Evolutionary conservation across 2,329 filamentous ascomycete genomes (phyloP).

Genomic region (Hypomyces perniciosus): DNA sequence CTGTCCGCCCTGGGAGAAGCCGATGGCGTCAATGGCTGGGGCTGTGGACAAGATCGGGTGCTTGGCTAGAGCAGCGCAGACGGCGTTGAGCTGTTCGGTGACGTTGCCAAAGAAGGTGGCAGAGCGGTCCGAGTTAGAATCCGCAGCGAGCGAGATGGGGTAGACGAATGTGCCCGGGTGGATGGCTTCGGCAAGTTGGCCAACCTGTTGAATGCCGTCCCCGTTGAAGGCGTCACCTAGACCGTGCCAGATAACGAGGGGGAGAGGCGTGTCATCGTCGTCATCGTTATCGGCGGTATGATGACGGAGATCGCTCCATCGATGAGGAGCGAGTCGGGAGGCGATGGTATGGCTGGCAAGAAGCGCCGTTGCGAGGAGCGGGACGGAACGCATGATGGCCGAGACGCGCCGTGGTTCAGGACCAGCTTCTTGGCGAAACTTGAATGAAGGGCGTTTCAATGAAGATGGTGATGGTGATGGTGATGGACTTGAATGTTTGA

Average conservation of each 20-base stretch:
- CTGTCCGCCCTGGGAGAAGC: conserved; percentile 93
- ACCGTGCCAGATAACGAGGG: conserved; percentile 91
- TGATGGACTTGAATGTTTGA: background rate
- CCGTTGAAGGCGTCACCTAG: conserved; percentile 68
- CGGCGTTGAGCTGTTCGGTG: conserved; percentile 65
- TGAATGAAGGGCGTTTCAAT: background rate
- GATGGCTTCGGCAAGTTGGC: conserved; percentile 61
- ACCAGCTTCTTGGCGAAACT: background rate
- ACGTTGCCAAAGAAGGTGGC: conserved; percentile 91
- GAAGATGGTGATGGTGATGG: too few relatives aligned
- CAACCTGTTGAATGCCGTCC: conserved; percentile 67
- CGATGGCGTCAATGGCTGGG: conserved; percentile 80
- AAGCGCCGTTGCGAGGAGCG: conserved; percentile 5
- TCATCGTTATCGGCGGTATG: conserved; percentile 29
- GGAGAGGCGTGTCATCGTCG: conserved; percentile 63
- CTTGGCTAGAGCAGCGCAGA: conserved; percentile 69
- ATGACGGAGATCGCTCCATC: conserved; percentile 15
- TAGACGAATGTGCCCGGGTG: conserved; percentile 84
- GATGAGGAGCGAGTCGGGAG: background rate
- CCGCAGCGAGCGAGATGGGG: conserved; percentile 64
- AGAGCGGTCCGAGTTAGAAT: conserved; percentile 63
- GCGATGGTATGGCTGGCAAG: conserved; percentile 3
- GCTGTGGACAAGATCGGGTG: conserved; percentile 77
- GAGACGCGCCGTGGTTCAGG: background rate
- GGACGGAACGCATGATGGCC: background rate